A percentile compares a stretch with the other conserved stretches of the same genome.
Evolutionary conservation across 1,284 basidiomycete species (phyloP).

Genomic region (Fomitopsis schrenkii): DNA sequence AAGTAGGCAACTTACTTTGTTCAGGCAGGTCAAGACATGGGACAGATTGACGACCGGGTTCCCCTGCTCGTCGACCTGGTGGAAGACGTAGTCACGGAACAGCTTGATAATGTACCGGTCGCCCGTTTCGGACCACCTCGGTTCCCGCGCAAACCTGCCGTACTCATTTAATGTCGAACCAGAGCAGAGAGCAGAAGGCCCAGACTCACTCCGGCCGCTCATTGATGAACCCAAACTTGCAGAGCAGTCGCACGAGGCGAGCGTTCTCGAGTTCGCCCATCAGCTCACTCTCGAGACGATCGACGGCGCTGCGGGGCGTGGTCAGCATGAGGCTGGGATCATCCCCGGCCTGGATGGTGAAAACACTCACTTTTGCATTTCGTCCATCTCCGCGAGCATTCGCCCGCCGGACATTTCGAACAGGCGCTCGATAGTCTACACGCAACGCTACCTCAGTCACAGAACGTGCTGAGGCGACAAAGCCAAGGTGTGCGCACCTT

Average conservation of each 20-base stretch:
- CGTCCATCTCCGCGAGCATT: conserved; percentile 81
- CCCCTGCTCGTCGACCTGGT: conserved; percentile 90
- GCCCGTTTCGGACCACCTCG: conserved; percentile 97
- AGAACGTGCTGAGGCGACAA: not conserved
- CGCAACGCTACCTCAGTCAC: conserved; percentile 1
- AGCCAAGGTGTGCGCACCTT: conserved; percentile 37
- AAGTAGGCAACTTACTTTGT: conserved; percentile 57
- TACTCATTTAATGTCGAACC: not conserved
- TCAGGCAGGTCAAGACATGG: conserved; percentile 88
- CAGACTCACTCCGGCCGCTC: conserved; percentile 88
- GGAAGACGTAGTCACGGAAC: conserved; percentile 98
- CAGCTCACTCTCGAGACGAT: conserved; percentile 83
- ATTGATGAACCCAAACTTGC: conserved; percentile 98
- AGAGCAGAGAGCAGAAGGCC: too few relatives aligned
- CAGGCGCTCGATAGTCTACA: conserved; percentile 74
- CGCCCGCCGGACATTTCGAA: conserved; percentile 77
- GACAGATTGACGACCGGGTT: conserved; percentile 88
- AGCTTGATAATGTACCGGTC: conserved; percentile 98
- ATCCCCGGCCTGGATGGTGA: not conserved
- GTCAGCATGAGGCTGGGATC: not conserved
- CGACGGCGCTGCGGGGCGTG: conserved; percentile 53
- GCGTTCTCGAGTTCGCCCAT: conserved; percentile 96
- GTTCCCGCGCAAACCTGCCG: conserved; percentile 86
- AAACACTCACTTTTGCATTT: conserved; percentile 66
- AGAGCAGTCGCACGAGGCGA: conserved; percentile 85